A percentile compares a stretch with the other conserved stretches of the same genome.
These are phyloP conservation scores for Coemansia sp. DNA, from an alignment of 192 early-diverging fungal genomes.

Conservation along the genomic window DNA sequence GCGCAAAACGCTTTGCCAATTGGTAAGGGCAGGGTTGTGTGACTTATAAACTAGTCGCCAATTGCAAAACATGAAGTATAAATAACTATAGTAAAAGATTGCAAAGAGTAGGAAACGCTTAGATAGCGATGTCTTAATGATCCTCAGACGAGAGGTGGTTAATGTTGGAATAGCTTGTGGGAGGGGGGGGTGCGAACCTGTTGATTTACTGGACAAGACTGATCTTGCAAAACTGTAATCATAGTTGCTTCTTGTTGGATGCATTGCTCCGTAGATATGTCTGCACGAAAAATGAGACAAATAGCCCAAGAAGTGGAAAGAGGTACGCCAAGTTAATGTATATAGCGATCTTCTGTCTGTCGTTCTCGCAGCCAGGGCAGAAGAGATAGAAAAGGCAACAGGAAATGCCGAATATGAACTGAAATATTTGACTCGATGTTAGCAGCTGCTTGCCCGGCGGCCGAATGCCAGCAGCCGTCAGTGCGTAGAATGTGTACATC, in stretches of 20 bases:
- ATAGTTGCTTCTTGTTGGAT: slow-evolving; percentile 1
- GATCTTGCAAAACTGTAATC: background rate
- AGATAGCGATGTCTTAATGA: no score
- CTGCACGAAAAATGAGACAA: slow-evolving; percentile 73
- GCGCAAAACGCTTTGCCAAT: background rate
- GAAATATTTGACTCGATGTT: slow-evolving; percentile 82
- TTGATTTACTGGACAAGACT: background rate
- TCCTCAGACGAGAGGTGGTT: no score
- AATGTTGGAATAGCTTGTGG: no score
- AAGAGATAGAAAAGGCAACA: slow-evolving; percentile 68
- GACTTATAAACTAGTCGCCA: background rate
- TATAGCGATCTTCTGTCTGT: slow-evolving; percentile 64
- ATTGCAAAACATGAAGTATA: slow-evolving; percentile 1
- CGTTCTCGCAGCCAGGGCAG: slow-evolving; percentile 61
- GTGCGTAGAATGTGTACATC: slow-evolving; percentile 86
- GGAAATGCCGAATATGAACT: slow-evolving; percentile 77
- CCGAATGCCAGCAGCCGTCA: slow-evolving; percentile 68
- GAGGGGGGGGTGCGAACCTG: background rate
- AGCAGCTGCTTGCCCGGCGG: slow-evolving; percentile 80
- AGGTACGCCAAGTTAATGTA: slow-evolving; percentile 72
- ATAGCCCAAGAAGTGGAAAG: slow-evolving; percentile 74
- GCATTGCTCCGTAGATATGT: slow-evolving; percentile 56
- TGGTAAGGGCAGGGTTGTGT: background rate
- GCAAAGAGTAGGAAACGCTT: background rate
- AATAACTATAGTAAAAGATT: background rate